Base-by-base conservation (phyloP, 345 rosid genomes). In the Salix dunnii region DNA sequence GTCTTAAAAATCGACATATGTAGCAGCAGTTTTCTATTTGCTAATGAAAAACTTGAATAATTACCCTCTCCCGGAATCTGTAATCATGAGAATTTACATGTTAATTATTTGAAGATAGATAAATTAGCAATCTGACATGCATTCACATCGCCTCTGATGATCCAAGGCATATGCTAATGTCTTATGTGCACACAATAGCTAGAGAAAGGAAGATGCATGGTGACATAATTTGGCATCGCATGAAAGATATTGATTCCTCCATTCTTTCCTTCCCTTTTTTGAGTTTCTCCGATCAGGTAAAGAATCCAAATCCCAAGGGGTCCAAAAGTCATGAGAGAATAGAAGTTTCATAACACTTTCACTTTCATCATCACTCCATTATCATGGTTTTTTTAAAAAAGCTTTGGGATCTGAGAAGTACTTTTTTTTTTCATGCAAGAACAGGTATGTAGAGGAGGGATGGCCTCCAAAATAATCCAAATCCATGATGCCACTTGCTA, bases 281-380 rank as follows among this genome's bases (percentile, higher is more conserved):
- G 36, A 53, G 68, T 30, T 78, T 40, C 72, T 55, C 11, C 27
- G 62, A n/a, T 58, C 62, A n/a, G 76, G 73, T 25, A 73, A 74
- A 70, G 70, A 74, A 73, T 68, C 78, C 66, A 49, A 71, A 38
- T 51, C 75, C 71, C 73, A 60, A 76, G n/a, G 79, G 23, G 14
- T 6, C 38, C 73, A 60, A 51, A 67, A 42, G 69, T 40, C 43
- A 40, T 33, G 80, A 67, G 68, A 65, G 20, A 67, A 27, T 71
- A 36, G 67, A 72, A 77, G 76, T 66, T 66, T 38, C 60, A 60
- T 17, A 46, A 28, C 63, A 42, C 72, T 28, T 35, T 53, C 42
- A 30, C 28, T 64, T 33, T n/a, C 9, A 58, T 58, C n/a, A n/a
- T 3, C 12, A n/a, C 14, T n/a, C 13, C 62, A n/a, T 17, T 17